Evolutionary conservation across 2,329 filamentous ascomycete species (phyloP).

Genomic region (Diaporthe citri): DNA sequence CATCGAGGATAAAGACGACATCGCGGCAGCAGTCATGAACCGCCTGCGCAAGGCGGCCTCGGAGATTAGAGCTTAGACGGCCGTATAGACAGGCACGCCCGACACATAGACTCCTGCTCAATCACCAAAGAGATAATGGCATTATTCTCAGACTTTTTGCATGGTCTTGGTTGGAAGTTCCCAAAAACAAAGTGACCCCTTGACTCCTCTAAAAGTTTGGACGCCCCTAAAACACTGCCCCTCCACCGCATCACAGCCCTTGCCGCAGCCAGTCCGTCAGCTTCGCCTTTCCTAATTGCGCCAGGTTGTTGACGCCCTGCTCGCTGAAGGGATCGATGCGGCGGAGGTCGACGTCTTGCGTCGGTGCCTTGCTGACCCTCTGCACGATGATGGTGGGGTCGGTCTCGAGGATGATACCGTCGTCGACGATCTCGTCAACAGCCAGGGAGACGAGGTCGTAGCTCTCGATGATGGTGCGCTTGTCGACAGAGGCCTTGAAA

Average conservation of each 20-base stretch:
- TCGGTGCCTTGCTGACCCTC: slow-evolving; percentile 90
- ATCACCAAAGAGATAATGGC: slow-evolving; percentile 15
- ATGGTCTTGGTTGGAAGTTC: slow-evolving; percentile 30
- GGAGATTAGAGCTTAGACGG: slow-evolving; percentile 54
- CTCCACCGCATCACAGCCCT: slow-evolving; percentile 68
- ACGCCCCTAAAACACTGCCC: slow-evolving; percentile 34
- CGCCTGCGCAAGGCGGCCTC: slow-evolving; percentile 82
- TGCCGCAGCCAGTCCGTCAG: slow-evolving; percentile 91
- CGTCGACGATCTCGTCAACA: slow-evolving; percentile 95
- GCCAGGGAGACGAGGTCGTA: slow-evolving; percentile 95
- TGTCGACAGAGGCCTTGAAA: slow-evolving; percentile 98
- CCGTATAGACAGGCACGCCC: slow-evolving; percentile 50
- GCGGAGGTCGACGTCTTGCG: slow-evolving; percentile 91
- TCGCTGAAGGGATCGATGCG: slow-evolving; percentile 91
- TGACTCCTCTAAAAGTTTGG: slow-evolving; percentile 41
- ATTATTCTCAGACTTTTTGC: slow-evolving; percentile 27
- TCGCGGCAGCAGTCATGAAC: slow-evolving; percentile 90
- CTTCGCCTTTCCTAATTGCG: slow-evolving; percentile 93
- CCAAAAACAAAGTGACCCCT: slow-evolving; percentile 39
- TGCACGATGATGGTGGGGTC: slow-evolving; percentile 95
- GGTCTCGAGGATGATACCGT: slow-evolving; percentile 96
- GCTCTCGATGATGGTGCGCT: slow-evolving; percentile 97
- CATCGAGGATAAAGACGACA: slow-evolving; percentile 81
- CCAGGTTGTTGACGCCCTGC: slow-evolving; percentile 93
- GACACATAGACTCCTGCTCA: slow-evolving; percentile 16